These are phyloP conservation scores for Westerdykella ornata DNA, from an alignment of 2,329 filamentous ascomycete genomes.

Conservation along the genomic window DNA sequence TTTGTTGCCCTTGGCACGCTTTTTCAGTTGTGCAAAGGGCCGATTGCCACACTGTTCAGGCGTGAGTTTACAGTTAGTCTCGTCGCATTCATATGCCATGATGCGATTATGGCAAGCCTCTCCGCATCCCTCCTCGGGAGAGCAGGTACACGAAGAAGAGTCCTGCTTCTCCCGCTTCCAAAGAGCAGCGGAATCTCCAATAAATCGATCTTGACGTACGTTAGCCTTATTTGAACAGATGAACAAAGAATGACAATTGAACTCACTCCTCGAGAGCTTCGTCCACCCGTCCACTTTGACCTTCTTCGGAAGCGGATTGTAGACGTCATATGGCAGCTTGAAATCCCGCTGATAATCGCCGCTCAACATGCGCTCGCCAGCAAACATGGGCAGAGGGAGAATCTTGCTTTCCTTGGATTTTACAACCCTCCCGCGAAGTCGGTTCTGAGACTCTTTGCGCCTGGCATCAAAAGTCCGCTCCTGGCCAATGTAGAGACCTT, in stretches of 20 bases:
- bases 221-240: slow-evolving; percentile 1
- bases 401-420: slow-evolving; percentile 46
- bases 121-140: slow-evolving; percentile 66
- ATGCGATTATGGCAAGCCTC: slow-evolving; percentile 90
- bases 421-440: slow-evolving; percentile 29
- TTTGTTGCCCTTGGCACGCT: slow-evolving; percentile 63
- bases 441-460: slow-evolving; percentile 43
- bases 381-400: slow-evolving; percentile 73
- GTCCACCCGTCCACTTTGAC: slow-evolving; percentile 91
- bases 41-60: slow-evolving; percentile 74
- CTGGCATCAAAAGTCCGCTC: slow-evolving; percentile 39
- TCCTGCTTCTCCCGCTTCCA: slow-evolving; percentile 78
- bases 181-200: slow-evolving; percentile 70
- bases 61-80: slow-evolving; percentile 76
- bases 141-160: slow-evolving; percentile 56
- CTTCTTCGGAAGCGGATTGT: slow-evolving; percentile 77
- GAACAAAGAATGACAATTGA: neutral
- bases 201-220: slow-evolving; percentile 65
- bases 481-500: slow-evolving; percentile 85
- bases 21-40: slow-evolving; percentile 72
- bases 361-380: slow-evolving; percentile 63
- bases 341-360: slow-evolving; percentile 63
- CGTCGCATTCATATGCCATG: slow-evolving; percentile 96
- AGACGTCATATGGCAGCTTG: slow-evolving; percentile 83
- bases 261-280: slow-evolving; percentile 82